Conservation (phyloP, 805 yeast genomes). For the Cyberlindnera mississippiensis region DNA sequence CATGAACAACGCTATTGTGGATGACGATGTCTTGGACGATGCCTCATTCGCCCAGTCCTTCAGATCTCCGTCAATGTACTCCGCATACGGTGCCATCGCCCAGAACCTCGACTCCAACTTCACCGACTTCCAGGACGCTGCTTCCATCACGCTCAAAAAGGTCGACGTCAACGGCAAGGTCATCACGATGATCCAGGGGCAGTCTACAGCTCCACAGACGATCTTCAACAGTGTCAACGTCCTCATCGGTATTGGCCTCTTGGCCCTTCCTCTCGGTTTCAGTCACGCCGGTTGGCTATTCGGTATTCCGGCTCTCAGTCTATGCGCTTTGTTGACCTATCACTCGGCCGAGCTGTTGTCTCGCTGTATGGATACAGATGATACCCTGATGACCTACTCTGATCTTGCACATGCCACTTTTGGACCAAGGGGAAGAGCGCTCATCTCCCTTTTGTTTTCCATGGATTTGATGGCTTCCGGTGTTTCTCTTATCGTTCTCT, state of each 20-base stretch:
- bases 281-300: constrained; percentile 69
- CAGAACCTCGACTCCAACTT: constrained; percentile 37
- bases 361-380: constrained; percentile 74
- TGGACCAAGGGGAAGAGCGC: constrained; percentile 69
- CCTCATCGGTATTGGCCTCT: constrained; percentile 69
- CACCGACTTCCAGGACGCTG: constrained; percentile 43
- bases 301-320: constrained; percentile 54
- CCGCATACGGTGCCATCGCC: constrained; percentile 27
- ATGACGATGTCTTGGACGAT: constrained; percentile 33
- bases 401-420: constrained; percentile 86
- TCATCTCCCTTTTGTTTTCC: constrained; percentile 71
- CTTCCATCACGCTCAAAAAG: constrained; percentile 52
- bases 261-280: constrained; percentile 70
- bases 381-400: constrained; percentile 78
- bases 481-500: constrained; percentile 73
- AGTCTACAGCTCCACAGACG: constrained; percentile 77
- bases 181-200: constrained; percentile 72
- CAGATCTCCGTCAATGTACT: constrained; percentile 29
- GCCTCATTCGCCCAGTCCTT: constrained; percentile 33
- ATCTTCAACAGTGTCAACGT: constrained; percentile 74
- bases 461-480: constrained; percentile 78
- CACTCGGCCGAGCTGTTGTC: constrained; percentile 76
- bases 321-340: constrained; percentile 65
- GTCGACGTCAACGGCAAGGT: constrained; percentile 73
- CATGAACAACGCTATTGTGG: constrained; percentile 17